Evolutionary conservation across 2,329 filamentous ascomycete genomes (phyloP).

Genomic region (Pseudogymnoascus sp.): DNA sequence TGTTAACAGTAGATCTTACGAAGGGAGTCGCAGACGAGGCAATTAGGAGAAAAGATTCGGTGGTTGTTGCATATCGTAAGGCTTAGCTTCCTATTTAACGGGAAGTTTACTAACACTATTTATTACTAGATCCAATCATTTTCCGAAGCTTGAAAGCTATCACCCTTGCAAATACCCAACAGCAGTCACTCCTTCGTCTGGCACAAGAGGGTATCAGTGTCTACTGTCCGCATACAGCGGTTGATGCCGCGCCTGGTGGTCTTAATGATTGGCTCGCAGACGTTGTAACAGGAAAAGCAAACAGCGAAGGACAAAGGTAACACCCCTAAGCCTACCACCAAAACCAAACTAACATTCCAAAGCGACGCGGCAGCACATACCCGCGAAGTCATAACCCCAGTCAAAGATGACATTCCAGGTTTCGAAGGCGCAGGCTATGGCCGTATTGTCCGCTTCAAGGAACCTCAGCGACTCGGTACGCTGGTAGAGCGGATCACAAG

Average conservation of each 20-base stretch:
- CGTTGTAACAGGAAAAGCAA: conserved; percentile 57
- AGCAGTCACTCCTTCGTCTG: conserved; percentile 73
- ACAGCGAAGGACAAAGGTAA: not conserved
- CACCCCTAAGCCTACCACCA: conserved; percentile 10
- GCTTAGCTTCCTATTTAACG: conserved; percentile 13
- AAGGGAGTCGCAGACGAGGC: conserved; percentile 85
- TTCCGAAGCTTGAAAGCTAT: conserved; percentile 88
- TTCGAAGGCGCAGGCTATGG: conserved; percentile 29
- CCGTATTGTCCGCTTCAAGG: conserved; percentile 25
- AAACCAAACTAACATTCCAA: conserved; percentile 20
- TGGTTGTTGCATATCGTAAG: conserved; percentile 85
- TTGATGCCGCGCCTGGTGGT: conserved; percentile 78
- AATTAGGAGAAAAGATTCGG: conserved; percentile 64
- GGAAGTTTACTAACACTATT: conserved; percentile 8
- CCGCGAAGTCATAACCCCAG: conserved; percentile 23
- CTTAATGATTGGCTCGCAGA: conserved; percentile 93
- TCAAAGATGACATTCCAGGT: conserved; percentile 19
- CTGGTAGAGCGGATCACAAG: conserved; percentile 22
- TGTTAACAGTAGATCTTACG: conserved; percentile 88
- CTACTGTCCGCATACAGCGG: conserved; percentile 90
- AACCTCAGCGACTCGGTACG: conserved; percentile 20
- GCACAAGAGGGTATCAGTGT: conserved; percentile 85
- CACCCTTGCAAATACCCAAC: conserved; percentile 77
- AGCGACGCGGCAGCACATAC: conserved; percentile 10
- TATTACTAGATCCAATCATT: conserved; percentile 75